A percentile compares a stretch with the other conserved stretches of the same genome.
phyloP scores from a whole-genome alignment of 371 early-diverging fungal species.

The Apophysomyces sp. region DNA sequence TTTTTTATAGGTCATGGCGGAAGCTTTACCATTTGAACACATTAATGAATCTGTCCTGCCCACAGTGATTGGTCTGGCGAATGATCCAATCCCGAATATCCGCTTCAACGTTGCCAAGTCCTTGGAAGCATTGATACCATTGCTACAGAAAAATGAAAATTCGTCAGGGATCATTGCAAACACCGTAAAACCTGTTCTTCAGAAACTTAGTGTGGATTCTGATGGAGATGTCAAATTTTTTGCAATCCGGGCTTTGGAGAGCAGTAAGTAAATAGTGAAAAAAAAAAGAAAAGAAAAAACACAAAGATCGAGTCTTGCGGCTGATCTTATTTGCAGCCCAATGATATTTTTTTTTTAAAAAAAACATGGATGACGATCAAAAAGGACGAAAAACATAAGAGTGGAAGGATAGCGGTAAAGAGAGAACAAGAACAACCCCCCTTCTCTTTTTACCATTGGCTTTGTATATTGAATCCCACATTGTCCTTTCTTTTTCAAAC shows the following conservation, averaged over 20 bases:
- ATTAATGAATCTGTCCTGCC: constrained; percentile 90
- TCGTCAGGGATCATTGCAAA: constrained; percentile 59
- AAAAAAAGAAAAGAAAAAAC: background rate
- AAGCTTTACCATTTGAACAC: constrained; percentile 82
- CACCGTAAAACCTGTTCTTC: constrained; percentile 79
- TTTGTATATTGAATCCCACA: background rate
- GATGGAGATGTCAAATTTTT: constrained; percentile 95
- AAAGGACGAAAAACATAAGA: background rate
- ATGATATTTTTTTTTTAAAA: background rate
- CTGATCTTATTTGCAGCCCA: background rate
- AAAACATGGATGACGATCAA: background rate
- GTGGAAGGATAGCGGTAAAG: background rate
- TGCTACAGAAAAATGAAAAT: constrained; percentile 70
- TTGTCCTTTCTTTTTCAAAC: too few relatives aligned
- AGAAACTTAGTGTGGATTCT: constrained; percentile 81
- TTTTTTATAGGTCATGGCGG: constrained; percentile 75
- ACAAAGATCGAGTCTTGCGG: background rate
- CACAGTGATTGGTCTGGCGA: constrained; percentile 77
- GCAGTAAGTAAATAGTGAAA: constrained; percentile 18
- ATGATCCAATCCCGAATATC: constrained; percentile 98
- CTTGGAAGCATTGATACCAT: constrained; percentile 82
- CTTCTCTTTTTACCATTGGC: background rate
- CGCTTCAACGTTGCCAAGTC: constrained; percentile 98
- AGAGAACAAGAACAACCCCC: background rate
- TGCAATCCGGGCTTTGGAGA: constrained; percentile 78